A percentile compares a stretch with the other conserved stretches of the same genome.
These are phyloP conservation scores for Bipolaris victoriae DNA, from an alignment of 2,329 filamentous ascomycete species.

Conservation along the genomic window DNA sequence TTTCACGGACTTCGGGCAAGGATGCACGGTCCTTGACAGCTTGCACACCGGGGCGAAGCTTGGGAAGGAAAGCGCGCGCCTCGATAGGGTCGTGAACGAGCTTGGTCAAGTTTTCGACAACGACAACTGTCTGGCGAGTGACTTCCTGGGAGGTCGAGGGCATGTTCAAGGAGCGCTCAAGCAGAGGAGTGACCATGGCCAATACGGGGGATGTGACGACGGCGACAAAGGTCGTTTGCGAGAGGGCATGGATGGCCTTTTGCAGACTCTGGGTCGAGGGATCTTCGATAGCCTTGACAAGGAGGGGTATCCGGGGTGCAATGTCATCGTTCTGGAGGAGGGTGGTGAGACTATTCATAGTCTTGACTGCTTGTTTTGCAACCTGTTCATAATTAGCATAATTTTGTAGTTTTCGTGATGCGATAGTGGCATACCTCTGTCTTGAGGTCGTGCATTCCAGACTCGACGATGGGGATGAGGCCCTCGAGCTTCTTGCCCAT, in stretches of 20 bases:
- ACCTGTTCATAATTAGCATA: slow-evolving; percentile 49
- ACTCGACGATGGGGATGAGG: slow-evolving; percentile 89
- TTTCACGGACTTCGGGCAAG: slow-evolving; percentile 89
- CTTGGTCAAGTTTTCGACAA: slow-evolving; percentile 97
- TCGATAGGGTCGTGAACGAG: slow-evolving; percentile 95
- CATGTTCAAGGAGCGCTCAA: slow-evolving; percentile 92
- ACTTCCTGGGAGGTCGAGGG: slow-evolving; percentile 93
- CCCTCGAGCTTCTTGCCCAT: slow-evolving; percentile 88
- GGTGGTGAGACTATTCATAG: slow-evolving; percentile 88
- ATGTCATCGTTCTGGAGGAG: slow-evolving; percentile 98
- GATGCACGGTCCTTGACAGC: slow-evolving; percentile 85
- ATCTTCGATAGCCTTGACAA: slow-evolving; percentile 94
- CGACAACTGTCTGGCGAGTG: slow-evolving; percentile 91
- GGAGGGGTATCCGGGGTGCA: slow-evolving; percentile 84
- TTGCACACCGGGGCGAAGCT: slow-evolving; percentile 92
- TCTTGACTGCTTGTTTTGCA: slow-evolving; percentile 83
- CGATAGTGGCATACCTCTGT: slow-evolving; percentile 58
- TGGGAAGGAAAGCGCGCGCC: slow-evolving; percentile 92
- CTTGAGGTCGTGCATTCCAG: slow-evolving; percentile 97
- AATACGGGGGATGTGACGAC: slow-evolving; percentile 94
- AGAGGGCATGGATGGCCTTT: slow-evolving; percentile 95
- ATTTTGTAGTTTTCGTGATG: slow-evolving; percentile 49
- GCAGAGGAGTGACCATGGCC: slow-evolving; percentile 88
- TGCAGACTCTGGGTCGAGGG: slow-evolving; percentile 86
- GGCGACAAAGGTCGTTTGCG: slow-evolving; percentile 97